Percentiles rank a stretch among this genome's conserved stretches.
Conservation (phyloP, 257 asterid genomes). For the Handroanthus guayacan region DNA sequence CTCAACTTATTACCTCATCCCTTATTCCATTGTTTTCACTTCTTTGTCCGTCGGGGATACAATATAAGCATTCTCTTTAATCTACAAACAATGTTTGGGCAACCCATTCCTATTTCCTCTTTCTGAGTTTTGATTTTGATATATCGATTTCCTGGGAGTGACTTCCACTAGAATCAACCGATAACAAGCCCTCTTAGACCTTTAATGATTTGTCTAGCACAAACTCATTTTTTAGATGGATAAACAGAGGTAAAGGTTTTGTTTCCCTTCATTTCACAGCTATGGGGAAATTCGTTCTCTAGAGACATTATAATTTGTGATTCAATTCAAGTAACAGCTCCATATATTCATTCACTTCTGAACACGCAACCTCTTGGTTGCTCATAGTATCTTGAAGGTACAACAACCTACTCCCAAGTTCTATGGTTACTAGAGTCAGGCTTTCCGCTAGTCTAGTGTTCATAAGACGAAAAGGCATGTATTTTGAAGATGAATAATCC, state of each 20-base stretch:
- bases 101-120: background rate
- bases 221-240: background rate
- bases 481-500: background rate
- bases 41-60: background rate
- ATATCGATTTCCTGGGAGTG: background rate
- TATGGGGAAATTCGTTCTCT: background rate
- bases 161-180: background rate
- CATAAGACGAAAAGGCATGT: background rate
- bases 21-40: background rate
- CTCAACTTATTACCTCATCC: background rate
- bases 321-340: background rate
- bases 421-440: too few relatives aligned
- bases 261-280: background rate
- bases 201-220: background rate
- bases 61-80: background rate
- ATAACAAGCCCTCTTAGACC: too few relatives aligned
- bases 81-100: background rate
- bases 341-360: background rate
- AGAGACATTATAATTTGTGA: background rate
- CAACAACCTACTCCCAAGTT: background rate
- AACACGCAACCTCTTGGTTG: too few relatives aligned
- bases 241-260: background rate
- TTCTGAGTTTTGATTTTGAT: background rate
- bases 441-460: background rate
- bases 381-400: background rate